These are phyloP conservation scores for Cichorium intybus DNA, from an alignment of 140 eudicot genomes.

Conservation along the genomic window DNA sequence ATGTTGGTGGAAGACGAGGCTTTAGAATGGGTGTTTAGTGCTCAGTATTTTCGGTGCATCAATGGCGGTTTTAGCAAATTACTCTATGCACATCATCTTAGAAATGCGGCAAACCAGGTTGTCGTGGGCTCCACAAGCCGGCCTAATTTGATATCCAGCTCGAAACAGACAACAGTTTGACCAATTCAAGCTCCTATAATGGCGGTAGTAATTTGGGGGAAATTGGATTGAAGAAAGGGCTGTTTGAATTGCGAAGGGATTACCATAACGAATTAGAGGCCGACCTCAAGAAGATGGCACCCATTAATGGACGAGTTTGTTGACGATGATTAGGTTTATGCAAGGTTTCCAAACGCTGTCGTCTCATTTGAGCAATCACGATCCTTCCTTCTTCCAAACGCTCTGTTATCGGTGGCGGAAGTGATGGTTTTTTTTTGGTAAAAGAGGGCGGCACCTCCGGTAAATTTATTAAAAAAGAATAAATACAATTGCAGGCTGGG, in stretches of 20 bases:
- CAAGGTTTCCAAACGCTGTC: constrained; percentile 40
- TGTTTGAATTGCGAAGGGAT: constrained; percentile 74
- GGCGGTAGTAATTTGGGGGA: constrained; percentile 26
- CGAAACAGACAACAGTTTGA: constrained; percentile 42
- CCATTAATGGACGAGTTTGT: constrained; percentile 85
- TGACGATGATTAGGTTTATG: too few relatives aligned
- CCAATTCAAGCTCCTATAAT: constrained; percentile 34
- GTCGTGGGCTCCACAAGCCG: constrained; percentile 66
- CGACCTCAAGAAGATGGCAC: constrained; percentile 88
- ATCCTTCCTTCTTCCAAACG: constrained; percentile 58
- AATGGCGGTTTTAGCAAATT: constrained; percentile 48
- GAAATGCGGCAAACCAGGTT: constrained; percentile 71
- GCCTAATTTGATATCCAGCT: constrained; percentile 78
- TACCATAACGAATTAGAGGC: constrained; percentile 72
- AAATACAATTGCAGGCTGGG: too few relatives aligned
- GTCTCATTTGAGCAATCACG: constrained; percentile 48
- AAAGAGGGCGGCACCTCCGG: too few relatives aligned
- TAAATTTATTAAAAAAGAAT: too few relatives aligned
- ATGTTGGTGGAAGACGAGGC: constrained; percentile 58
- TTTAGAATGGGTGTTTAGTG: constrained; percentile 52
- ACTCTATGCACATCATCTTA: constrained; percentile 32
- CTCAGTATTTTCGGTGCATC: constrained; percentile 46
- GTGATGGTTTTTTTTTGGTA: too few relatives aligned
- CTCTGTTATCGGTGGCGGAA: constrained; percentile 52
- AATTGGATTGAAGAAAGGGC: constrained; percentile 51